phyloP scores from a whole-genome alignment of 257 asterid species.

The Solanum rostratum region DNA sequence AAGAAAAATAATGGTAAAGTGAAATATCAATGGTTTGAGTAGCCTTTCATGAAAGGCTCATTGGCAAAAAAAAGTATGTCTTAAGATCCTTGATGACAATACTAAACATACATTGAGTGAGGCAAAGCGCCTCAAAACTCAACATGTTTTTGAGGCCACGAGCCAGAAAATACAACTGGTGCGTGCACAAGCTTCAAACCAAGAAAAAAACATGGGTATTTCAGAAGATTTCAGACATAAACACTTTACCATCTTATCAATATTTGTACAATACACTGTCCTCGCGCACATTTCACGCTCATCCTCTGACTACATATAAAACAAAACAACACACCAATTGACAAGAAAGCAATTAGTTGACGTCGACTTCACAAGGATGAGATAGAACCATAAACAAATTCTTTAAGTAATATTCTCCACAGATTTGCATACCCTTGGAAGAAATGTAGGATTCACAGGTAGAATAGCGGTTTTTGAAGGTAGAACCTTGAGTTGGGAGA shows the following conservation, averaged over 20 bases:
- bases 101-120: not conserved
- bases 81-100: not conserved
- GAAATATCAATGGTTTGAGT: not conserved
- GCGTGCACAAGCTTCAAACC: not conserved
- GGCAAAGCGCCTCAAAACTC: not conserved
- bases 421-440: conserved; percentile 63
- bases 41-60: not conserved
- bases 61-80: not conserved
- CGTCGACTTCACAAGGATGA: not conserved
- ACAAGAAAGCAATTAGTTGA: not conserved
- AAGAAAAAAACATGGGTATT: not conserved
- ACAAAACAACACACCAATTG: not conserved
- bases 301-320: conserved; percentile 57
- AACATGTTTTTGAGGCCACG: not conserved
- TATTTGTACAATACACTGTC: conserved; percentile 96
- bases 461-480: conserved; percentile 97
- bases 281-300: conserved; percentile 97
- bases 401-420: not conserved
- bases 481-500: conserved; percentile 69
- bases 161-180: not conserved
- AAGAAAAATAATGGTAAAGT: not conserved
- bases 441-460: conserved; percentile 92
- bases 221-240: not conserved
- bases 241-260: conserved; percentile 64
- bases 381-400: not conserved